Percentiles rank a stretch among this genome's conserved stretches.
These are phyloP conservation scores for Eimeria mitis DNA, from an alignment of 169 alveolate genomes.

Conservation along the genomic window DNA sequence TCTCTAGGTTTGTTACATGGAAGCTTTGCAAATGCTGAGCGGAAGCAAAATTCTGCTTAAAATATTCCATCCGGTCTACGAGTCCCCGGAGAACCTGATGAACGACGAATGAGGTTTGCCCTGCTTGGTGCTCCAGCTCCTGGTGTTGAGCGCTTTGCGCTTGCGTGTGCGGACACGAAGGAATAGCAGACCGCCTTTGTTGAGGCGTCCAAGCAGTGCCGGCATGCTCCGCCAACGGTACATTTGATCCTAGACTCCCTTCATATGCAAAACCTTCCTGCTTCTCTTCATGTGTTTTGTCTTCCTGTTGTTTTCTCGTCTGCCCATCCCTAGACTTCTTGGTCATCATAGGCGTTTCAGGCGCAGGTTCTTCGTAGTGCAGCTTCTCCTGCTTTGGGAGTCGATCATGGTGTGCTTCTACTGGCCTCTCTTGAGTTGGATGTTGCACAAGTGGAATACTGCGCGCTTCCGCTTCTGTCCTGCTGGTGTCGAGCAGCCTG, in stretches of 20 bases:
- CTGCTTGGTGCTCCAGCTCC: neutral
- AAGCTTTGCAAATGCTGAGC: neutral
- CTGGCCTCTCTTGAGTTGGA: neutral
- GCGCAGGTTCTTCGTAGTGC: neutral
- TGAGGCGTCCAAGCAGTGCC: neutral
- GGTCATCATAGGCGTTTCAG: neutral
- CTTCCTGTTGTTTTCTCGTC: neutral
- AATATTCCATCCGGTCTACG: neutral
- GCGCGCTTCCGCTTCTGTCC: neutral
- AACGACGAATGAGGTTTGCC: neutral
- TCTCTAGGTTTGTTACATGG: neutral
- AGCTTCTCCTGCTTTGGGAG: neutral
- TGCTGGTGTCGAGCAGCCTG: neutral
- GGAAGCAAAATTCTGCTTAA: neutral
- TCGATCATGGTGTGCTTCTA: neutral
- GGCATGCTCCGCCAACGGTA: neutral
- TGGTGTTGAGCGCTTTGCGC: neutral
- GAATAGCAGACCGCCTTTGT: neutral
- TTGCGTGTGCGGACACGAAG: neutral
- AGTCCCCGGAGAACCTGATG: conserved; percentile 4
- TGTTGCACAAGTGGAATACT: neutral
- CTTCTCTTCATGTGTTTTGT: neutral
- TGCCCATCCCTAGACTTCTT: neutral
- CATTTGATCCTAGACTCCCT: neutral
- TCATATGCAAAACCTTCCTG: neutral